Percentiles rank a stretch among this genome's conserved stretches.
Conservation (phyloP, 2,329 filamentous ascomycete genomes). For the Fusarium oligoseptatum region DNA sequence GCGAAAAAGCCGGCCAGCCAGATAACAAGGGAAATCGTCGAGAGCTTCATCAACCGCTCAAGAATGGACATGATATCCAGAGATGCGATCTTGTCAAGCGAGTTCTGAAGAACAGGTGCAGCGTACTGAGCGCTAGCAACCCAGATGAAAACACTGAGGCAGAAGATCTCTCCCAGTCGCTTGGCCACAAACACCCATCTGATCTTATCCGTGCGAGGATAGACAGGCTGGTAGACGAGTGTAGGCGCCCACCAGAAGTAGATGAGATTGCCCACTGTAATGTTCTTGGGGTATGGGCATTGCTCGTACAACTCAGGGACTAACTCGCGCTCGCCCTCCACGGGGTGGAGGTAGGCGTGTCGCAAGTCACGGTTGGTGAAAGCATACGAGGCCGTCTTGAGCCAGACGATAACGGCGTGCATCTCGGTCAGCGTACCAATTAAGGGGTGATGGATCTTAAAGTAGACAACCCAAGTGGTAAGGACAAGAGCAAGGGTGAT, state of each 20-base stretch:
- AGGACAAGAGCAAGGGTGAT: slow-evolving; percentile 84
- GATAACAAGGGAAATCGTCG: slow-evolving; percentile 93
- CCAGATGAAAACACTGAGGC: slow-evolving; percentile 92
- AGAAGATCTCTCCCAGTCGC: slow-evolving; percentile 81
- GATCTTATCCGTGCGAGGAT: slow-evolving; percentile 85
- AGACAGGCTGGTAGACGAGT: slow-evolving; percentile 95
- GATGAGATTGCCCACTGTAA: slow-evolving; percentile 86
- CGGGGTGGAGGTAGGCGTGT: slow-evolving; percentile 87
- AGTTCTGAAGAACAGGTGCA: slow-evolving; percentile 89
- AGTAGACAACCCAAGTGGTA: slow-evolving; percentile 90
- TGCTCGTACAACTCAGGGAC: slow-evolving; percentile 85
- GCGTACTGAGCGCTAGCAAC: slow-evolving; percentile 95
- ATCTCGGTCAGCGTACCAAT: slow-evolving; percentile 92
- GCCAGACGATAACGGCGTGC: slow-evolving; percentile 94
- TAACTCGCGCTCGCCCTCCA: slow-evolving; percentile 73
- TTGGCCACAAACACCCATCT: slow-evolving; percentile 91
- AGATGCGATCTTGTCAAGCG: slow-evolving; percentile 85
- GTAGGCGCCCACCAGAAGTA: slow-evolving; percentile 99
- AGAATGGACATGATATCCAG: slow-evolving; percentile 85
- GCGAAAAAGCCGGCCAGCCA: slow-evolving; percentile 99
- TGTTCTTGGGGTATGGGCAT: slow-evolving; percentile 91
- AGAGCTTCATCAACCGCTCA: slow-evolving; percentile 93
- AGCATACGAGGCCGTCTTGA: slow-evolving; percentile 96
- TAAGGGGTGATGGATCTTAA: slow-evolving; percentile 89
- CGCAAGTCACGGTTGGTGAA: slow-evolving; percentile 96